Conservation (phyloP, 345 rosid genomes). For the Eucalyptus pauciflora region DNA sequence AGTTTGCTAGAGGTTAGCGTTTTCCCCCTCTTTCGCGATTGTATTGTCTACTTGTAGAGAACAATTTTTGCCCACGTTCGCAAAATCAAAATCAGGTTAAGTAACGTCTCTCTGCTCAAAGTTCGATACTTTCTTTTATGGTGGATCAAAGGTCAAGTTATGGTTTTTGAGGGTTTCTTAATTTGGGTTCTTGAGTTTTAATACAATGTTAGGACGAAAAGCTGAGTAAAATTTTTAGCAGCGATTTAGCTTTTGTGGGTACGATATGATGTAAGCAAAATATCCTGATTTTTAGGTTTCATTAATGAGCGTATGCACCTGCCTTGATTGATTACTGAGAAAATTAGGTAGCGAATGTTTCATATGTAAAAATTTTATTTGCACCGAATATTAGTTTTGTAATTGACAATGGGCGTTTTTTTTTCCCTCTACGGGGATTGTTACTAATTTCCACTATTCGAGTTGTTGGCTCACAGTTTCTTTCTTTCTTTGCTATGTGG, state of each 20-base stretch:
- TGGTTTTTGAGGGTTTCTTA: not conserved
- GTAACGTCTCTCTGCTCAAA: not conserved
- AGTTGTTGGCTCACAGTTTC: too few relatives aligned
- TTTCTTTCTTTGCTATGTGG: too few relatives aligned
- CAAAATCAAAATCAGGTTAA: not conserved
- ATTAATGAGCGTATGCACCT: not conserved
- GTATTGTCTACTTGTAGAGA: not conserved
- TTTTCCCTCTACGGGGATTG: too few relatives aligned
- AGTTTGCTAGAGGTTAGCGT: not conserved
- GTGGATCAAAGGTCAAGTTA: not conserved
- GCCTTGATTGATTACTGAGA: too few relatives aligned
- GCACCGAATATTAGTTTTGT: too few relatives aligned
- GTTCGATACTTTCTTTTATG: not conserved
- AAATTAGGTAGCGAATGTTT: too few relatives aligned
- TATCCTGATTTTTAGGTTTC: not conserved
- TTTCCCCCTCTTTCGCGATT: not conserved
- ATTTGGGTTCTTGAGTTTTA: not conserved
- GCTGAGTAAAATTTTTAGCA: not conserved
- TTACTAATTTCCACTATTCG: too few relatives aligned
- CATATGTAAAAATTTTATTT: too few relatives aligned
- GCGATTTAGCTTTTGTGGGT: not conserved
- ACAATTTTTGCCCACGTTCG: not conserved
- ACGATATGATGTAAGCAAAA: not conserved
- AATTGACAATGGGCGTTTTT: too few relatives aligned
- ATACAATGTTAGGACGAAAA: not conserved